Evolutionary conservation across 345 rosid species (phyloP).

Genomic region (Euclidium syriacum): DNA sequence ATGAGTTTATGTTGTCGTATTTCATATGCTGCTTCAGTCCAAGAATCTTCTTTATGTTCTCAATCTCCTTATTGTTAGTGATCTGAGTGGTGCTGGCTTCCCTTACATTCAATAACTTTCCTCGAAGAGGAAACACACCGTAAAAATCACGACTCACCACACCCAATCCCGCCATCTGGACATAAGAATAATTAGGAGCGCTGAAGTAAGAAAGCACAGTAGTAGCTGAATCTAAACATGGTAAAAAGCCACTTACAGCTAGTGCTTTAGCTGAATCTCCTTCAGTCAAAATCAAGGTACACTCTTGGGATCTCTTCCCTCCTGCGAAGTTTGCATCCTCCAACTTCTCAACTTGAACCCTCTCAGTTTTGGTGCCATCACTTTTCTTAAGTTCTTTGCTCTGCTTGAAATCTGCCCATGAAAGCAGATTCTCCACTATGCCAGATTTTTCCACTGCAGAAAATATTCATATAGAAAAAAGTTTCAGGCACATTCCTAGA

Average conservation of each 20-base stretch:
- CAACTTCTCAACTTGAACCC: slow-evolving; percentile 64
- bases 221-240: background rate
- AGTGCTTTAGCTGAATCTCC: slow-evolving; percentile 98
- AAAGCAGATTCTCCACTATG: slow-evolving; percentile 66
- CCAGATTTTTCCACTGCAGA: slow-evolving; percentile 84
- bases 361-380: slow-evolving; percentile 74
- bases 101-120: slow-evolving; percentile 89
- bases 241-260: slow-evolving; percentile 65
- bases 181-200: slow-evolving; percentile 6
- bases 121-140: slow-evolving; percentile 93
- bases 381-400: slow-evolving; percentile 87
- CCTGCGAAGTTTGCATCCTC: slow-evolving; percentile 96
- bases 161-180: slow-evolving; percentile 74
- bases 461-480: background rate
- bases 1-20: slow-evolving; percentile 64
- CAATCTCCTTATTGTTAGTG: slow-evolving; percentile 82
- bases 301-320: slow-evolving; percentile 60
- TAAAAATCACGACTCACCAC: slow-evolving; percentile 56
- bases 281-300: slow-evolving; percentile 94
- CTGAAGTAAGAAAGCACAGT: too few species aligned
- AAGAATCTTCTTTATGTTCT: slow-evolving; percentile 81
- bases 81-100: slow-evolving; percentile 86
- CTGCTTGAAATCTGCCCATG: slow-evolving; percentile 89
- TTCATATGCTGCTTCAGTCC: slow-evolving; percentile 81
- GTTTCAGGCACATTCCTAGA: background rate